Percentiles rank a stretch among this genome's conserved stretches.
phyloP scores from a whole-genome alignment of 1,284 basidiomycete genomes.

The Xerocomus amazonicus region DNA sequence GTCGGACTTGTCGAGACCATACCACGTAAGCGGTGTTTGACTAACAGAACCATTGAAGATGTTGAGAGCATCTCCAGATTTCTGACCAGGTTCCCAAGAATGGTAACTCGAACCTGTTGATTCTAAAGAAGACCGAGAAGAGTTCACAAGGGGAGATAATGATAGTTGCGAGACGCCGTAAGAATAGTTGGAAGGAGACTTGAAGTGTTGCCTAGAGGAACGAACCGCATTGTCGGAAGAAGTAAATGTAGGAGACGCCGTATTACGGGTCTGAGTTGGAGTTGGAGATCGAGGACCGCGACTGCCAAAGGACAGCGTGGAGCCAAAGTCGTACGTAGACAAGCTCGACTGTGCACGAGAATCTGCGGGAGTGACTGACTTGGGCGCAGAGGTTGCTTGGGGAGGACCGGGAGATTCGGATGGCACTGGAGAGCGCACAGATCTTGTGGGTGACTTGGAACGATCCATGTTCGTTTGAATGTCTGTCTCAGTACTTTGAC shows the following conservation, averaged over 20 bases:
- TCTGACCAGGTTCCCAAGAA: constrained; percentile 62
- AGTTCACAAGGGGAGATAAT: constrained; percentile 65
- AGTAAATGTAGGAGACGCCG: constrained; percentile 50
- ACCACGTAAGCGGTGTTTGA: constrained; percentile 52
- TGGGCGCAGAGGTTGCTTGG: constrained; percentile 19
- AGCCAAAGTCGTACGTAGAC: constrained; percentile 50
- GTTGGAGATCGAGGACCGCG: constrained; percentile 56
- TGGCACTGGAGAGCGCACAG: constrained; percentile 52
- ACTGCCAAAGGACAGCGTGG: constrained; percentile 41
- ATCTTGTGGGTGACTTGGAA: constrained; percentile 42
- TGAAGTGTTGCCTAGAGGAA: constrained; percentile 51
- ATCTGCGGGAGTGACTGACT: constrained; percentile 32
- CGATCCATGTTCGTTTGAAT: constrained; percentile 37
- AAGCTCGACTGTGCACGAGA: constrained; percentile 48
- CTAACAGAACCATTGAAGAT: constrained; percentile 49
- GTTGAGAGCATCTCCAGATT: constrained; percentile 48
- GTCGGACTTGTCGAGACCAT: constrained; percentile 53
- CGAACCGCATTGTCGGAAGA: constrained; percentile 37
- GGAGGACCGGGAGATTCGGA: constrained; percentile 50
- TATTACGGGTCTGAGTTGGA: constrained; percentile 58
- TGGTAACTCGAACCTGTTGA: constrained; percentile 81
- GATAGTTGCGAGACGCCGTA: constrained; percentile 52
- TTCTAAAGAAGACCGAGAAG: constrained; percentile 72
- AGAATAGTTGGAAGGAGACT: constrained; percentile 48
- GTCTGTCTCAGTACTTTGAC: constrained; percentile 51